Conservation (phyloP, 768 basidiomycete species). For the Boletus pseudo-olivaceus region DNA sequence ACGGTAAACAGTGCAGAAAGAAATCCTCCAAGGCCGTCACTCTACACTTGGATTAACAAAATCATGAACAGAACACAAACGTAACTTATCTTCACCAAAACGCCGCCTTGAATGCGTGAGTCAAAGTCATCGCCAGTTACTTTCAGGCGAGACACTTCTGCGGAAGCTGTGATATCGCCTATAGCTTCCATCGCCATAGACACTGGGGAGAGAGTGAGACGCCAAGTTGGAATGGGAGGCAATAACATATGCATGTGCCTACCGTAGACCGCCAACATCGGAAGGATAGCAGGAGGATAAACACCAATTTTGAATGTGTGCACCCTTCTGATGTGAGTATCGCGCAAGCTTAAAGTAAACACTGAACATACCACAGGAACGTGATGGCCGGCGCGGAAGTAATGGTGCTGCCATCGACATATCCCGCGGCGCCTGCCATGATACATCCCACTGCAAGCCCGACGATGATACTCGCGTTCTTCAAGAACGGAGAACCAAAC, state of each 20-base stretch:
- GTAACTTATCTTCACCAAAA: slow-evolving; percentile 45
- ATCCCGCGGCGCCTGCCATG: slow-evolving; percentile 75
- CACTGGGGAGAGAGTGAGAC: slow-evolving; percentile 35
- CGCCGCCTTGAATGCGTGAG: slow-evolving; percentile 77
- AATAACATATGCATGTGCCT: neutral
- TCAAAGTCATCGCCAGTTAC: slow-evolving; percentile 79
- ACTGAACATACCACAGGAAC: slow-evolving; percentile 58
- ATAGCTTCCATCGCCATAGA: slow-evolving; percentile 81
- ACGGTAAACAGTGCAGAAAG: slow-evolving; percentile 79
- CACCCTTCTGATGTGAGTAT: slow-evolving; percentile 42
- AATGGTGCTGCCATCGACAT: slow-evolving; percentile 67
- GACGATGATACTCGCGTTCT: slow-evolving; percentile 74
- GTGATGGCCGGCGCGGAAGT: slow-evolving; percentile 71
- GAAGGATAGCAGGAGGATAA: slow-evolving; percentile 66
- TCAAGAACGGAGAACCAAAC: slow-evolving; percentile 82
- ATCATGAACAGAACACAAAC: neutral
- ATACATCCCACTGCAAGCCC: slow-evolving; percentile 77
- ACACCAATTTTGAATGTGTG: slow-evolving; percentile 73
- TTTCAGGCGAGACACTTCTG: slow-evolving; percentile 73
- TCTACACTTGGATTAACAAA: slow-evolving; percentile 30
- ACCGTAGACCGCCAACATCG: slow-evolving; percentile 61
- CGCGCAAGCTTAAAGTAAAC: neutral
- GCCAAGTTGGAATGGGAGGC: neutral
- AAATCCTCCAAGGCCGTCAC: slow-evolving; percentile 80
- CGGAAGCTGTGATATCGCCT: slow-evolving; percentile 79